Conservation (phyloP, 2,329 filamentous ascomycete genomes). For the Cercospora sp. region DNA sequence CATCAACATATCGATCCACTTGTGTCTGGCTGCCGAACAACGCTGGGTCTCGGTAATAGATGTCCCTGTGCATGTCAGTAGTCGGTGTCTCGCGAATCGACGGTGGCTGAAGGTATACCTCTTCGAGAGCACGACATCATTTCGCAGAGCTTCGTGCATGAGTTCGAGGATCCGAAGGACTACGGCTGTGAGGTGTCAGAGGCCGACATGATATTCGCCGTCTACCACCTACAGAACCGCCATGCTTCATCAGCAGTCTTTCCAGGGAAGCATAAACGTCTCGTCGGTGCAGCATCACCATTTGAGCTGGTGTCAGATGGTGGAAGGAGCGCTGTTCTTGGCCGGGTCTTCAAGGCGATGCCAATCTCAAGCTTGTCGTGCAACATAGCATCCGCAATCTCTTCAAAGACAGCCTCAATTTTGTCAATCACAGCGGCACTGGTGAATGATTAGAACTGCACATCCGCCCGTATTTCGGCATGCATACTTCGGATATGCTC, state of each 20-base stretch:
- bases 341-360: constrained; percentile 50
- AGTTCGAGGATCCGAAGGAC: constrained; percentile 57
- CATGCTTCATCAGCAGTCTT: constrained; percentile 57
- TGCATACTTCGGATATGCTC: constrained; percentile 17
- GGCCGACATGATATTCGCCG: background rate
- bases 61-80: constrained; percentile 56
- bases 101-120: constrained; percentile 43
- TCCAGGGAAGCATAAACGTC: constrained; percentile 54
- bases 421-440: constrained; percentile 47
- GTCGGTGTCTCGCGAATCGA: background rate
- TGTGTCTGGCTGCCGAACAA: constrained; percentile 68
- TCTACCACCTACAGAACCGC: constrained; percentile 51
- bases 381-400: constrained; percentile 52
- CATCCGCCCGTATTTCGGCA: background rate
- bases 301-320: no score
- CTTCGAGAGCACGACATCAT: constrained; percentile 56
- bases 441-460: background rate
- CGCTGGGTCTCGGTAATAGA: constrained; percentile 75
- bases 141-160: constrained; percentile 54
- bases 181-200: constrained; percentile 46
- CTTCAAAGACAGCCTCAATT: constrained; percentile 58
- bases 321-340: background rate
- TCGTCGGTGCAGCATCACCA: constrained; percentile 19
- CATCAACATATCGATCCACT: constrained; percentile 73
- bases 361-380: constrained; percentile 48